Evolutionary conservation across 2,329 filamentous ascomycete species (phyloP), one percentile per base, ranked within the genome.

Genomic region (Fusarium avenaceum): DNA sequence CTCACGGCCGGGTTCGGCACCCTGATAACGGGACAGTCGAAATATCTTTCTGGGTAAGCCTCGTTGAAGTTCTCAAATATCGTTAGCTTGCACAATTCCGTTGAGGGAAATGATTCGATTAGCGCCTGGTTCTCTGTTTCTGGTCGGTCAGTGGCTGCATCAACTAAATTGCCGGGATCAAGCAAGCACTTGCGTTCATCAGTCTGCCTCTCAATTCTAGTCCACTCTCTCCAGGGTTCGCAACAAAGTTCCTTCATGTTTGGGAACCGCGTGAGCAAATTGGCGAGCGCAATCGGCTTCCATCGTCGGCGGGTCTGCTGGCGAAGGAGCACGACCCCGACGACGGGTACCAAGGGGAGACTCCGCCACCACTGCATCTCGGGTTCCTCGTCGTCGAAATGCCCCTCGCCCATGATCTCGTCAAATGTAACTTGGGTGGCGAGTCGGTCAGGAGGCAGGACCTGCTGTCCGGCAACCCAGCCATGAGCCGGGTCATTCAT

Each of bases 151-250:
- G 68, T 56, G 64, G 54, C 60, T 62, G 51, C 49, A 35, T 63
- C 33, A 55, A 67, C 20, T 45, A 46, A 55, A 56, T 40, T 63
- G 43, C 38, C 19, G 32, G 51, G 45, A 35, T 65, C 24, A 54
- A 56, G 43, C 19, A 53, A 70, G 57, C 14, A 78, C 73, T 76
- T 65, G 70, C 76, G 22, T 71, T 63, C 17, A 69, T 79, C 78
- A 10, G 75, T 76, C 4, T 53, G 53, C 26, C 0, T 8, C 53
- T 76, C 48, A 10, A 71, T 57, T 10, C 0, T 38, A 54, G 4
- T 14, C 70, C 68, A 77, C 65, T 79, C 76, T 63, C 75, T 77
- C 78, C 79, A 81, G 51, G 77, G 79, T 65, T 80, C 78, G 66
- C 79, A 80, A 52, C 74, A 74, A 65, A 81, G 65, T 63, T 81